Conservation (phyloP, 352 stramenopile species). For the Globisporangium acanthophoron region DNA sequence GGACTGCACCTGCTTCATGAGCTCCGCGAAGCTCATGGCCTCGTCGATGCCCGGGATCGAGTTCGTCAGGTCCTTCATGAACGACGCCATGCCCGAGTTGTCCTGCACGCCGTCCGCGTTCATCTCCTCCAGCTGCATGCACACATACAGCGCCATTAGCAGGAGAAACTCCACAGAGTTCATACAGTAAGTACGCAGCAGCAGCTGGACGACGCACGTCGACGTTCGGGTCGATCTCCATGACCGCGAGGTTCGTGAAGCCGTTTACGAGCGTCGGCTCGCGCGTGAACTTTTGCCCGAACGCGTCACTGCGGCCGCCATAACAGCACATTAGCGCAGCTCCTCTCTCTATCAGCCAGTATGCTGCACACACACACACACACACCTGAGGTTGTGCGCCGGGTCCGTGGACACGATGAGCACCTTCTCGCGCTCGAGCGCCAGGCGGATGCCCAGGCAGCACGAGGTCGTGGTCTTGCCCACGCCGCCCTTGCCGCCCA, state of each 20-base stretch:
- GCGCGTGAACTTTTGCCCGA: conserved; percentile 98
- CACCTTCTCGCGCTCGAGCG: conserved; percentile 92
- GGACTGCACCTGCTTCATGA: conserved; percentile 98
- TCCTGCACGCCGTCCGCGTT: conserved; percentile 76
- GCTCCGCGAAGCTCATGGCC: conserved; percentile 98
- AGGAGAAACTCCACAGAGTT: not conserved
- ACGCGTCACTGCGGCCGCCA: conserved; percentile 88
- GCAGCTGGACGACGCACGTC: conserved; percentile 38
- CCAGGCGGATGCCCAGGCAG: conserved; percentile 92
- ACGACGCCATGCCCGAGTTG: conserved; percentile 88
- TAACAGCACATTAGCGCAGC: not conserved
- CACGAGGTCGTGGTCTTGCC: conserved; percentile 98
- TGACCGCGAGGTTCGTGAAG: conserved; percentile 97
- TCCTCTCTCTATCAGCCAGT: no score
- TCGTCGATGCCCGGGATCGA: conserved; percentile 99
- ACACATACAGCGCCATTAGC: not conserved
- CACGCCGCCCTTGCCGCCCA: conserved; percentile 93
- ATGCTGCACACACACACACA: not conserved
- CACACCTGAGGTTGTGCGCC: conserved; percentile 96
- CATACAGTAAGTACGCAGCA: not conserved
- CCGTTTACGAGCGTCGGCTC: conserved; percentile 97
- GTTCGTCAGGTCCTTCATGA: conserved; percentile 97
- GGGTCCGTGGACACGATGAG: conserved; percentile 99
- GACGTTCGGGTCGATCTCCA: conserved; percentile 97
- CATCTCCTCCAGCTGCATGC: conserved; percentile 74